phyloP scores from a whole-genome alignment of 2,329 filamentous ascomycete genomes.

The Chrysosporium queenslandicum region DNA sequence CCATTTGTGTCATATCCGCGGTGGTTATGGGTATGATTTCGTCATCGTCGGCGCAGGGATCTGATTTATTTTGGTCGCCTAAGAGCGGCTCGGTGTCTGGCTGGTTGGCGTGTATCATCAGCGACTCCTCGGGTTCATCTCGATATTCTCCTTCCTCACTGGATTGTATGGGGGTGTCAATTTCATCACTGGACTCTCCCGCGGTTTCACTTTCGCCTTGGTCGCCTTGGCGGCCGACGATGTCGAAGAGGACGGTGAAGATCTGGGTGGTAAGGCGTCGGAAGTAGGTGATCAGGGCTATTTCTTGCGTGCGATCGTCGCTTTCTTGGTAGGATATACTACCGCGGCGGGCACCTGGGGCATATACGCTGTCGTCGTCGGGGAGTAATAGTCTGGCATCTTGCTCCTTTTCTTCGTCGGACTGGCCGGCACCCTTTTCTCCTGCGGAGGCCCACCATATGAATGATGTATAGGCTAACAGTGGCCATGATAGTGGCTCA shows the following conservation, averaged over 20 bases:
- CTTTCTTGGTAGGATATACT: conserved; percentile 23
- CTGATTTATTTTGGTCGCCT: conserved; percentile 7
- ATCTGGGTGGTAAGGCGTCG: conserved; percentile 40
- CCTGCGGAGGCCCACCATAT: conserved; percentile 61
- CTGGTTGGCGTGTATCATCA: conserved; percentile 6
- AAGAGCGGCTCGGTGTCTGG: conserved; percentile 16
- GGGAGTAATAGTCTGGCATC: conserved; percentile 34
- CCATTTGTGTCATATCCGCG: conserved; percentile 41
- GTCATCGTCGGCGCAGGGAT: conserved; percentile 17
- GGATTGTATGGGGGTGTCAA: neutral
- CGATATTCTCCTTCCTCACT: conserved; percentile 15
- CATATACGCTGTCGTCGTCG: conserved; percentile 28
- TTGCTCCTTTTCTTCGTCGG: conserved; percentile 45
- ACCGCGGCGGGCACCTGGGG: conserved; percentile 22
- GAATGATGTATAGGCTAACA: conserved; percentile 52
- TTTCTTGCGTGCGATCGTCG: conserved; percentile 34
- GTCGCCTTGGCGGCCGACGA: conserved; percentile 36
- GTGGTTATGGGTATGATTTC: conserved; percentile 30
- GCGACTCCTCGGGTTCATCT: conserved; percentile 15
- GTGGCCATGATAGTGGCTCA: conserved; percentile 50
- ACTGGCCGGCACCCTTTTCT: conserved; percentile 46
- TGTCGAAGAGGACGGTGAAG: conserved; percentile 37
- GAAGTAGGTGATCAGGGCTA: conserved; percentile 43
- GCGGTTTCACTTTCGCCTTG: conserved; percentile 15
- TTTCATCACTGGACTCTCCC: neutral